Percentiles rank a stretch among this genome's conserved stretches.
Evolutionary conservation across 2,329 filamentous ascomycete genomes (phyloP).

Genomic region (Ascochyta rabiei): DNA sequence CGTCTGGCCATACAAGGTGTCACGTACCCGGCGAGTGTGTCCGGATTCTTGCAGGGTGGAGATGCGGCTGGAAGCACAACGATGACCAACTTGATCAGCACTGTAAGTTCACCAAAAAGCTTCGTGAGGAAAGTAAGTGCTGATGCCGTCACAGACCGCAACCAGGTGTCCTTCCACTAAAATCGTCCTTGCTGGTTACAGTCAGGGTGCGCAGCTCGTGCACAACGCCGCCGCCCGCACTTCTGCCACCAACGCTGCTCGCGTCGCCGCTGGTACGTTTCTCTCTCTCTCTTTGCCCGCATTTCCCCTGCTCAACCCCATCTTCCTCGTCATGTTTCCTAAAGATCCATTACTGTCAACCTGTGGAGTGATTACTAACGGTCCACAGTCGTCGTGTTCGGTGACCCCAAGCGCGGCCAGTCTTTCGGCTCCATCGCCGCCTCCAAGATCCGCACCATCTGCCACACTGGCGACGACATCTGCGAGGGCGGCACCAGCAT

Average conservation of each 20-base stretch:
- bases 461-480: conserved; percentile 40
- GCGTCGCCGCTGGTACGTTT: conserved; percentile 24
- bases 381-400: conserved; percentile 37
- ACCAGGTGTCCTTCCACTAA: conserved; percentile 28
- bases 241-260: conserved; percentile 20
- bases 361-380: not conserved
- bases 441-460: conserved; percentile 35
- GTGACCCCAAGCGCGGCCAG: conserved; percentile 40
- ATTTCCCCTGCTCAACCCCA: not conserved
- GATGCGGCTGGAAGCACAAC: conserved; percentile 50
- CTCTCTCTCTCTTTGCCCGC: not conserved
- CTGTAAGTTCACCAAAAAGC: conserved; percentile 25
- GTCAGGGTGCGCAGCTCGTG: conserved; percentile 48
- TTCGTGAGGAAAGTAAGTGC: not conserved
- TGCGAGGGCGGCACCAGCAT: conserved; percentile 22
- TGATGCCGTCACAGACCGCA: conserved; percentile 10
- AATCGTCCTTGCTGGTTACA: conserved; percentile 30
- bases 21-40: conserved; percentile 54
- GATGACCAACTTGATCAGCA: conserved; percentile 48
- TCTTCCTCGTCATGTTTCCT: too few relatives aligned
- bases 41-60: conserved; percentile 55
- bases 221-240: conserved; percentile 49
- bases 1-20: conserved; percentile 60
- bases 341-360: too few relatives aligned
- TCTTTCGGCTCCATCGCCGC: conserved; percentile 31